Conservation (phyloP, 371 early-diverging fungal genomes). For the Actinomucor elegans region DNA sequence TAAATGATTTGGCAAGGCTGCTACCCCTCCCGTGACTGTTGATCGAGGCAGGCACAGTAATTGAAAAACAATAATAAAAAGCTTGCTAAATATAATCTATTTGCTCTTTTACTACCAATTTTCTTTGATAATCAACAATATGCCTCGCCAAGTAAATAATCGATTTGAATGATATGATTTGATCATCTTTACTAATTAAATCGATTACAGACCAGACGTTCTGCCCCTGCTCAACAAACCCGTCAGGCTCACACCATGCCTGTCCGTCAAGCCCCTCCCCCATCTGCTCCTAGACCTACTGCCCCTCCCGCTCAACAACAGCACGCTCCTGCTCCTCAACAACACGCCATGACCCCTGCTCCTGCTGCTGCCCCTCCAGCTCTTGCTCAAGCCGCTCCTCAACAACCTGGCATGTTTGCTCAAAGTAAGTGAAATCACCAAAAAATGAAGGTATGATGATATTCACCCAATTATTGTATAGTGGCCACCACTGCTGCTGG, state of each 20-base stretch:
- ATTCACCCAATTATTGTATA: constrained; percentile 1
- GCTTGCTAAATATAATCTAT: too few relatives aligned
- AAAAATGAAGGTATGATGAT: background rate
- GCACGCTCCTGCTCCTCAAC: constrained; percentile 36
- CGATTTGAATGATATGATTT: background rate
- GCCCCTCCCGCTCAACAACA: constrained; percentile 38
- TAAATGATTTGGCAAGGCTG: too few relatives aligned
- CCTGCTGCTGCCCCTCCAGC: constrained; percentile 47
- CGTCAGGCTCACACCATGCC: constrained; percentile 74
- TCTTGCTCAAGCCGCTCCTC: constrained; percentile 56
- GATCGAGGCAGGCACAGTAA: too few relatives aligned
- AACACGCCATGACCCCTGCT: constrained; percentile 42
- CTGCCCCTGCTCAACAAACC: constrained; percentile 64
- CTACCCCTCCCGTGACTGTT: too few relatives aligned
- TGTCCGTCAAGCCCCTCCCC: constrained; percentile 63
- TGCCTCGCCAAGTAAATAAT: constrained; percentile 3
- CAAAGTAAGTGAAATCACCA: constrained; percentile 43
- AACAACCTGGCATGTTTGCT: constrained; percentile 77
- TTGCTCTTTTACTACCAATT: too few relatives aligned
- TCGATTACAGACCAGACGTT: constrained; percentile 47
- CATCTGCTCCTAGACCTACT: constrained; percentile 52
- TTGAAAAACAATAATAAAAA: too few relatives aligned
- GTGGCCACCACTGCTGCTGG: constrained; percentile 93
- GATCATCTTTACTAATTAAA: background rate
- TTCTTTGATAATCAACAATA: too few relatives aligned